Conservation (phyloP, 179 eudicot species). For the Heliamphora pulchella region DNA sequence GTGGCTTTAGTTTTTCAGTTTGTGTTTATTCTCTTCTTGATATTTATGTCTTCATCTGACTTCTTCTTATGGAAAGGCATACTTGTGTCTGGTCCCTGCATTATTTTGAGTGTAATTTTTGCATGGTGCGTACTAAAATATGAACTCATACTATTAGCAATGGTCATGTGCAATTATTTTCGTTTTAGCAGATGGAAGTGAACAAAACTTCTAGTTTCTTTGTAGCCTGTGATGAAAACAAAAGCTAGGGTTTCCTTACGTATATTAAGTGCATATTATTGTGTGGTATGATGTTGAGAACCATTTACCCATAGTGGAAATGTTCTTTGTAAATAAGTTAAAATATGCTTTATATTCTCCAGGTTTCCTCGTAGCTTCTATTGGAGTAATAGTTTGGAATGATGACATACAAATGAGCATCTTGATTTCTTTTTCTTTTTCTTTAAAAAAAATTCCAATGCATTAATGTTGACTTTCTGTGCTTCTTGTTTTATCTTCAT, state of each 20-base stretch:
- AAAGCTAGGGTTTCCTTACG: background rate
- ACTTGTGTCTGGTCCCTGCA: slow-evolving; percentile 3
- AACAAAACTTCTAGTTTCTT: slow-evolving; percentile 7
- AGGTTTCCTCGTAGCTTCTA: background rate
- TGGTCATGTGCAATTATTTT: background rate
- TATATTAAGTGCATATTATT: background rate
- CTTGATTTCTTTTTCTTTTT: background rate
- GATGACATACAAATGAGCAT: background rate
- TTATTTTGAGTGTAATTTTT: background rate
- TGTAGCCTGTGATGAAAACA: background rate
- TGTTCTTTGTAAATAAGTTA: background rate
- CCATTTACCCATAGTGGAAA: background rate
- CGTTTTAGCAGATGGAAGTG: background rate
- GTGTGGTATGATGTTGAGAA: background rate
- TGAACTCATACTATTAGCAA: background rate
- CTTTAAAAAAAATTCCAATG: background rate
- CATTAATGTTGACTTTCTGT: background rate
- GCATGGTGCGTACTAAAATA: background rate
- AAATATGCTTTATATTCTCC: background rate
- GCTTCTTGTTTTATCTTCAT: background rate
- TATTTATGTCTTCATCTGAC: background rate
- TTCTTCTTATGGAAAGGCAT: slow-evolving; percentile 13
- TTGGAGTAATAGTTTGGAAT: background rate
- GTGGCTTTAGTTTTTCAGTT: background rate
- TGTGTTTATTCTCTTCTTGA: background rate